Evolutionary conservation across 371 early-diverging fungal species (phyloP).

Genomic region (Cladochytrium tenue): DNA sequence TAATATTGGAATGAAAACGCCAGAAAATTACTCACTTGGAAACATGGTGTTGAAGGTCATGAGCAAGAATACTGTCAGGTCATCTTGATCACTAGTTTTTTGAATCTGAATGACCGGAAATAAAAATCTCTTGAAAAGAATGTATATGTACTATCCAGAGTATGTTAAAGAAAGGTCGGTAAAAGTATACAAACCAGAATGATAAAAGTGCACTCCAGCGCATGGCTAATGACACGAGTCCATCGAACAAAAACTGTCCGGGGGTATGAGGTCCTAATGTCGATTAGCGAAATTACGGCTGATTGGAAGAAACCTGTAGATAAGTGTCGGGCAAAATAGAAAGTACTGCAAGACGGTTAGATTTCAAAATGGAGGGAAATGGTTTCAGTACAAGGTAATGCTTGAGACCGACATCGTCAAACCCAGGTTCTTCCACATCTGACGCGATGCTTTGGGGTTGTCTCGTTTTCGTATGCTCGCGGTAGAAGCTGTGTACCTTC

Average conservation of each 20-base stretch:
- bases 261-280: slow-evolving; percentile 19
- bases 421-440: background rate
- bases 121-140: slow-evolving; percentile 17
- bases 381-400: slow-evolving; percentile 6
- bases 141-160: slow-evolving; percentile 10
- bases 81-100: slow-evolving; percentile 6
- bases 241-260: slow-evolving; percentile 24
- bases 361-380: background rate
- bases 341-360: slow-evolving; percentile 14
- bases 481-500: slow-evolving; percentile 24
- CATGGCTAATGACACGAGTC: slow-evolving; percentile 15
- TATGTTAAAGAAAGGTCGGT: background rate
- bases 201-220: slow-evolving; percentile 15
- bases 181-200: slow-evolving; percentile 6
- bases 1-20: slow-evolving; percentile 1
- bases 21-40: slow-evolving; percentile 7
- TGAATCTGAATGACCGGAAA: slow-evolving; percentile 20
- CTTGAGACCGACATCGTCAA: slow-evolving; percentile 10
- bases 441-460: too few relatives aligned
- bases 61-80: slow-evolving; percentile 14
- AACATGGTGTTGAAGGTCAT: slow-evolving; percentile 24
- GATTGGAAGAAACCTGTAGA: slow-evolving; percentile 11
- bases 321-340: slow-evolving; percentile 18
- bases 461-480: slow-evolving; percentile 5
- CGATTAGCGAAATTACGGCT: background rate